These are phyloP conservation scores for Loxodes magnus DNA, from an alignment of 73 alveolate genomes.

Conservation along the genomic window DNA sequence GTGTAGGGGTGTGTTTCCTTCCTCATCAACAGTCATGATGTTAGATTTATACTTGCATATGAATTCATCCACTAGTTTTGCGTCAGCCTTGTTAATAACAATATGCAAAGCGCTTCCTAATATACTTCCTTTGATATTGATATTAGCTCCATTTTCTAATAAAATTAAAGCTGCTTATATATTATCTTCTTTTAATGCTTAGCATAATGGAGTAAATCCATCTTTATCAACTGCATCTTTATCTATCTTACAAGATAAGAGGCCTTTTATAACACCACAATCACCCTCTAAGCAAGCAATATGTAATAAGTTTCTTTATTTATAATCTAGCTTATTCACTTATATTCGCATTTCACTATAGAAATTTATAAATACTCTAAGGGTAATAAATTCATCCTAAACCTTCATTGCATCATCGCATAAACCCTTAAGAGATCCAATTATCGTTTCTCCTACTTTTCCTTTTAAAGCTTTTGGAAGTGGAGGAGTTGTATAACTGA, in stretches of 20 bases:
- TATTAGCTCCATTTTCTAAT: conserved; percentile 30
- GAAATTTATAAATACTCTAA: conserved; percentile 16
- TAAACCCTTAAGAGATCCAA: conserved; percentile 4
- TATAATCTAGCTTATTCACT: conserved; percentile 19
- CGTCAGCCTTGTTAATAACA: conserved; percentile 22
- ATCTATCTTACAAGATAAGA: conserved; percentile 4
- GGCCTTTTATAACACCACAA: conserved; percentile 30
- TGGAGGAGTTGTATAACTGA: conserved; percentile 34
- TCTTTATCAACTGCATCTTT: conserved; percentile 30
- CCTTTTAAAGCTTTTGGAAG: conserved; percentile 8
- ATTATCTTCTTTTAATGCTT: conserved; percentile 30
- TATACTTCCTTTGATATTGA: conserved; percentile 41
- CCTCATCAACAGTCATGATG: conserved; percentile 19
- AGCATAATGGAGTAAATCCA: conserved; percentile 28
- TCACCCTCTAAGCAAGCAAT: conserved; percentile 35
- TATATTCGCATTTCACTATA: conserved; percentile 14
- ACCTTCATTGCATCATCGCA: conserved; percentile 2
- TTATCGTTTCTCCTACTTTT: conserved; percentile 11
- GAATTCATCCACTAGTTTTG: conserved; percentile 20
- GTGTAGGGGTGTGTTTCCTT: conserved; percentile 44
- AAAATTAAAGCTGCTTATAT: conserved; percentile 25
- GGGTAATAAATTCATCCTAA: conserved; percentile 11
- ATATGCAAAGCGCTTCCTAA: conserved; percentile 34
- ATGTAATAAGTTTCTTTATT: conserved; percentile 20
- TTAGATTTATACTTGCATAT: conserved; percentile 31